Conservation (phyloP, 306 rosid species). For the Prunus dulcis region DNA sequence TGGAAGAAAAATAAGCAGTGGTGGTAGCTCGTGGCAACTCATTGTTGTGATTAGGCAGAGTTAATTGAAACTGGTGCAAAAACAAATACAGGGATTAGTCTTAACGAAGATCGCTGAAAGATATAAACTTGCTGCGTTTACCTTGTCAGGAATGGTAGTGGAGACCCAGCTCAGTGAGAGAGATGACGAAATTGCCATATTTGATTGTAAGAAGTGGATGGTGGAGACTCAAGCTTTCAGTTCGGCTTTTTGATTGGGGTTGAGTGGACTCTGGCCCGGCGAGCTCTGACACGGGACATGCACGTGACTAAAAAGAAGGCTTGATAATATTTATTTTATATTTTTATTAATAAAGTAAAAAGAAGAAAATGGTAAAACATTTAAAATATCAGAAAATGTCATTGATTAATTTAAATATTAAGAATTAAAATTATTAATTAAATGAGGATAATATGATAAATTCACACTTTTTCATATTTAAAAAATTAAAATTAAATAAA, state of each 20-base stretch:
- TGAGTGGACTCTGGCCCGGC: not conserved
- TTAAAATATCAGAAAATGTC: too few species aligned
- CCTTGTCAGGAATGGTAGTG: constrained; percentile 55
- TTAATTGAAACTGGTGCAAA: constrained; percentile 44
- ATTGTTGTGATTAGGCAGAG: constrained; percentile 40
- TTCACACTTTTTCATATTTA: too few species aligned
- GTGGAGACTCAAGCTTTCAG: constrained; percentile 18
- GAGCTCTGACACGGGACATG: constrained; percentile 5
- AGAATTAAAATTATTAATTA: too few species aligned
- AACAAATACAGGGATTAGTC: constrained; percentile 6
- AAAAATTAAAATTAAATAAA: too few species aligned
- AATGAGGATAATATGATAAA: too few species aligned
- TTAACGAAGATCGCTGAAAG: too few species aligned
- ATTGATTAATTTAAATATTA: too few species aligned
- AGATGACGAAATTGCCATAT: constrained; percentile 70
- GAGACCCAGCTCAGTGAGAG: constrained; percentile 58
- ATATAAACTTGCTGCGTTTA: not conserved
- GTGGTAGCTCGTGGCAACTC: constrained; percentile 32
- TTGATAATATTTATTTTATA: too few species aligned
- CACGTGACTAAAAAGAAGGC: constrained; percentile 10
- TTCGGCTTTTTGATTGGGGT: constrained; percentile 20
- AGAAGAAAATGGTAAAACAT: too few species aligned
- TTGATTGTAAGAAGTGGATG: constrained; percentile 27
- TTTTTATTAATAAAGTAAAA: too few species aligned
- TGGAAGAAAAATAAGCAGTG: constrained; percentile 37